Percentiles rank a stretch among this genome's conserved stretches.
phyloP scores from a whole-genome alignment of 1,139 yeast genomes.

The Sugiyamaella paludigena region DNA sequence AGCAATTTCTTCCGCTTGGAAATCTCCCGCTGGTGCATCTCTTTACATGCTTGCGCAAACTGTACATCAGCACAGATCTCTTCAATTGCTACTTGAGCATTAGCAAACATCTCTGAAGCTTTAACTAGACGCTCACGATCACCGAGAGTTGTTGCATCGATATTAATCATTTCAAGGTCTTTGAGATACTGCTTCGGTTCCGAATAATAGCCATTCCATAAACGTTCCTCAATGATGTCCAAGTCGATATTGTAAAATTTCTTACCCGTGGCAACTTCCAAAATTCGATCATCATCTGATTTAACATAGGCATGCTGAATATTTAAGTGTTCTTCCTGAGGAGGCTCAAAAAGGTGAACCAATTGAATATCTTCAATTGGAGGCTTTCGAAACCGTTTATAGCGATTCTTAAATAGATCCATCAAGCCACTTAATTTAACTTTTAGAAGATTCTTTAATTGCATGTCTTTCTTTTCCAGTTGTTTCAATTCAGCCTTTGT shows the following conservation, averaged over 20 bases:
- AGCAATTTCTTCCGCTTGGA: constrained; percentile 24
- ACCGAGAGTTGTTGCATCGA: constrained; percentile 69
- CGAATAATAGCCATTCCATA: constrained; percentile 95
- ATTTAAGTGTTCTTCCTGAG: constrained; percentile 21
- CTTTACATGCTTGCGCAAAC: constrained; percentile 73
- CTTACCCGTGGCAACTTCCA: constrained; percentile 72
- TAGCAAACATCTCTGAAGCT: constrained; percentile 95
- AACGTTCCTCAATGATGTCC: constrained; percentile 87
- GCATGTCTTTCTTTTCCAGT: constrained; percentile 70
- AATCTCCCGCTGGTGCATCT: constrained; percentile 64
- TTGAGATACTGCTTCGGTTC: constrained; percentile 87
- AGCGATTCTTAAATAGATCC: constrained; percentile 84
- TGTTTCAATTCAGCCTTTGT: constrained; percentile 42
- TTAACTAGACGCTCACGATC: constrained; percentile 84
- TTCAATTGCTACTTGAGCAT: constrained; percentile 93
- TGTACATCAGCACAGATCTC: constrained; percentile 73
- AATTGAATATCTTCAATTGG: constrained; percentile 73
- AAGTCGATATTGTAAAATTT: constrained; percentile 83
- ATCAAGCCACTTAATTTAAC: constrained; percentile 81
- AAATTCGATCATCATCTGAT: constrained; percentile 66
- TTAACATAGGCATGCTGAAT: constrained; percentile 50
- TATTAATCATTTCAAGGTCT: constrained; percentile 80
- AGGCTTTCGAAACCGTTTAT: constrained; percentile 88
- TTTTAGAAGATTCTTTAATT: constrained; percentile 77
- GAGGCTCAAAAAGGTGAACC: constrained; percentile 58